Evolutionary conservation across 345 rosid genomes (phyloP).

Genomic region (Brassica napus): DNA sequence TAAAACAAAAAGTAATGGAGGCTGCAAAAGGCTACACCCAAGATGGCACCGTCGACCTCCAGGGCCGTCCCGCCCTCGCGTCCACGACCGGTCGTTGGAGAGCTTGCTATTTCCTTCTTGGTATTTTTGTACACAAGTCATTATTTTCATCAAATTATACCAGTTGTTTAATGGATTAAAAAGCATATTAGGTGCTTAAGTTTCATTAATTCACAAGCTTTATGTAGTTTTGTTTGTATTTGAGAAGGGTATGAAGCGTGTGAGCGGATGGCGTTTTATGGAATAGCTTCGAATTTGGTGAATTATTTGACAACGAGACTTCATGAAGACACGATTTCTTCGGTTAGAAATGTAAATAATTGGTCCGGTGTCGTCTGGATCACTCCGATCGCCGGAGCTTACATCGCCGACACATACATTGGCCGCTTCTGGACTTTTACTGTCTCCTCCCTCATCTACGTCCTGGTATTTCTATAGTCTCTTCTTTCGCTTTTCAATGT

Average conservation of each 20-base stretch:
- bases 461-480: constrained; percentile 46
- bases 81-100: constrained; percentile 81
- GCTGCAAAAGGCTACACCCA: constrained; percentile 53
- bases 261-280: constrained; percentile 95
- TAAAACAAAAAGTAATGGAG: constrained; percentile 49
- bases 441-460: constrained; percentile 73
- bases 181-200: neutral
- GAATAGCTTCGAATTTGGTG: constrained; percentile 82
- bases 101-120: constrained; percentile 88
- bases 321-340: constrained; percentile 79
- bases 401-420: constrained; percentile 77
- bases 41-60: constrained; percentile 87
- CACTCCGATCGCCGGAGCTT: constrained; percentile 87
- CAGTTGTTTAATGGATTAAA: neutral
- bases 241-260: constrained; percentile 81
- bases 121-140: constrained; percentile 40
- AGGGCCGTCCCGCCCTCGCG: constrained; percentile 66
- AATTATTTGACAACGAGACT: constrained; percentile 75
- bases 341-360: constrained; percentile 84
- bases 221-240: constrained; percentile 7
- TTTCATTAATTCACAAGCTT: neutral
- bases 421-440: constrained; percentile 97
- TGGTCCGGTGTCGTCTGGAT: constrained; percentile 96
- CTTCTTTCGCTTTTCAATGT: neutral
- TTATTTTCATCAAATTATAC: neutral